Evolutionary conservation across 768 basidiomycete species (phyloP), one percentile per base, ranked within the genome.

Genomic region (Kwoniella sp.): DNA sequence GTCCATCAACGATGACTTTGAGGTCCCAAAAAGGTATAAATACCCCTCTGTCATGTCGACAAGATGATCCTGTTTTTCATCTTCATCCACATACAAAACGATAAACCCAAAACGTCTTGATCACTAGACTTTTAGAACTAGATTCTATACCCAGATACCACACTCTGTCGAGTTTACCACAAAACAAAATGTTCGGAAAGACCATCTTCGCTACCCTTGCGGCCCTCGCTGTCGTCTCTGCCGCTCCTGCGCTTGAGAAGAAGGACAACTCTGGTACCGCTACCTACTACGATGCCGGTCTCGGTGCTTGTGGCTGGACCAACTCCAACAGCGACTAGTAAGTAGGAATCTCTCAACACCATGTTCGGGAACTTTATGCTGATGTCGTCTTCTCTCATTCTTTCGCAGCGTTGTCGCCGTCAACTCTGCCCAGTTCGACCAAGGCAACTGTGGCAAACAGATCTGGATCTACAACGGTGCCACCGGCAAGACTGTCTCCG

Each of bases 401-500:
- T 22, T 25, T 50, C 37, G 22, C n/a, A 64, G 62, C 29, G 64
- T 77, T 55, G 76, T 74, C 29, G 76, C 73, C 54, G 60, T 77
- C 53, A 74, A 74, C 71, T 56, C 61, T 37, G 62, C 58, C 29
- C 68, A 69, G 58, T 71, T 67, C 64, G 60, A 72, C 24, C 47
- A 48, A 24, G 26, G 53, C n/a, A 64, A 64, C 29, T 64, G 62
- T 37, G 62, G 62, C 22, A 24, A 51, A 13, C 51, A 56, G 37
- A 37, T 64, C 48, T 64, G 62, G 62, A 46, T 64, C 27, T 64
- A 55, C 55, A 64, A 64, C 62, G 25, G 48, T 19, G 36, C 44
- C 13, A 64, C 62, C 55, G 8, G 13, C 46, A 56, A 37, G n/a
- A 64, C 57, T 21, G 55, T 55, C n/a, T 58, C 57, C 62, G 55